phyloP scores from a whole-genome alignment of 495 filamentous ascomycete species.

The Xylaria acuta region DNA sequence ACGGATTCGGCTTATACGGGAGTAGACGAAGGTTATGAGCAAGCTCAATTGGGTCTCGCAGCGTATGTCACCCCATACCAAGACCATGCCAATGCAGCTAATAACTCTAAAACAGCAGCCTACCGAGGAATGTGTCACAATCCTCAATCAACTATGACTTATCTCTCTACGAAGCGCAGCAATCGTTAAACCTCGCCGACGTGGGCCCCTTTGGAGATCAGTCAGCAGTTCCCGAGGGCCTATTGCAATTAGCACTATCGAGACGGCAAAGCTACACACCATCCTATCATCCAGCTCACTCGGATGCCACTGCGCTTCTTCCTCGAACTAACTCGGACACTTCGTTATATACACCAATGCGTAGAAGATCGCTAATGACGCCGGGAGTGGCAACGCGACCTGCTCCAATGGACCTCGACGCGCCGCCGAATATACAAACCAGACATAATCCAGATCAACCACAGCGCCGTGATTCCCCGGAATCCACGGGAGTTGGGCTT shows the following conservation, averaged over 20 bases:
- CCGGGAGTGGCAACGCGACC: conserved; percentile 55
- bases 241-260: conserved; percentile 43
- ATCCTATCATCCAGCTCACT: conserved; percentile 41
- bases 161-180: conserved; percentile 50
- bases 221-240: conserved; percentile 43
- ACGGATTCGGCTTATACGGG: conserved; percentile 26
- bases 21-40: conserved; percentile 30
- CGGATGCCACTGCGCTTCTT: conserved; percentile 39
- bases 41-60: conserved; percentile 24
- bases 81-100: conserved; percentile 13
- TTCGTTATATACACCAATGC: conserved; percentile 55
- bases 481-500: conserved; percentile 41
- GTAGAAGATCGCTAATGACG: conserved; percentile 54
- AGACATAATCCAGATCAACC: conserved; percentile 48
- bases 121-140: conserved; percentile 40
- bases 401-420: conserved; percentile 29
- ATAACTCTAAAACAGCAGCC: conserved; percentile 32
- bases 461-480: conserved; percentile 45
- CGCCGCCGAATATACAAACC: conserved; percentile 34
- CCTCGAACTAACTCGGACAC: conserved; percentile 49
- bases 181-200: conserved; percentile 49
- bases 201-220: conserved; percentile 41
- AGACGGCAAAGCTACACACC: conserved; percentile 42
- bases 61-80: conserved; percentile 24
- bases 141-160: conserved; percentile 51